phyloP scores from a whole-genome alignment of 768 basidiomycete species.

The Cystobasidium ongulense region DNA sequence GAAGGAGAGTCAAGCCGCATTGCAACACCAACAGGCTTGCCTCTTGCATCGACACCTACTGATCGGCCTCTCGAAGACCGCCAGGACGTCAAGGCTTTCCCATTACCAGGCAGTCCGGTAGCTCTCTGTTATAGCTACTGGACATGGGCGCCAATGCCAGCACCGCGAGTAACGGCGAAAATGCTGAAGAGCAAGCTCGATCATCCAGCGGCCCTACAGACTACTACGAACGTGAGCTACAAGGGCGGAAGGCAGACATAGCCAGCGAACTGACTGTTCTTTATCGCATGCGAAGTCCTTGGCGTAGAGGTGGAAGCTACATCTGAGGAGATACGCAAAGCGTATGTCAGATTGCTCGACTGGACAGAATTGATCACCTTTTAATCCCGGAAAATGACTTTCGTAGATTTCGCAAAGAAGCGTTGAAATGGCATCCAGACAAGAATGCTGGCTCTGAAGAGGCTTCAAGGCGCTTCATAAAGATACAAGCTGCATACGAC shows the following conservation, averaged over 20 bases:
- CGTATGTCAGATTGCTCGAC: conserved; percentile 24
- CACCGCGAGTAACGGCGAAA: not conserved
- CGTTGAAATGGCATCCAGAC: conserved; percentile 47
- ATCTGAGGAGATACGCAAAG: conserved; percentile 40
- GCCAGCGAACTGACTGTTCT: not conserved
- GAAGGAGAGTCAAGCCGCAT: not conserved
- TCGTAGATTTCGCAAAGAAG: conserved; percentile 36
- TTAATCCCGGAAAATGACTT: not conserved
- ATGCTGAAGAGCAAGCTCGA: not conserved
- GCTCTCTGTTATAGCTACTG: not conserved
- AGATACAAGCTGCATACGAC: conserved; percentile 92
- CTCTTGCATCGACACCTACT: not conserved
- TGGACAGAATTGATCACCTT: not conserved
- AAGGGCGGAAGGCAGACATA: not conserved
- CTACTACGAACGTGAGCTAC: not conserved
- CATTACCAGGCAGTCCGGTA: no score
- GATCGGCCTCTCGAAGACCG: not conserved
- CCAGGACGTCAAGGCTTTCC: not conserved
- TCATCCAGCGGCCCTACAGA: not conserved
- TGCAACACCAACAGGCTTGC: no score
- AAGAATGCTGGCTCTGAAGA: conserved; percentile 75
- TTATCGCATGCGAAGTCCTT: conserved; percentile 27
- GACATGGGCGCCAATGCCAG: conserved; percentile 3
- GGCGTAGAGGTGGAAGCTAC: conserved; percentile 28
- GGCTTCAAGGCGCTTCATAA: conserved; percentile 77